Evolutionary conservation across 2,329 filamentous ascomycete species (phyloP), one percentile per base, ranked within the genome.

Genomic region (Colletotrichum caudatum): DNA sequence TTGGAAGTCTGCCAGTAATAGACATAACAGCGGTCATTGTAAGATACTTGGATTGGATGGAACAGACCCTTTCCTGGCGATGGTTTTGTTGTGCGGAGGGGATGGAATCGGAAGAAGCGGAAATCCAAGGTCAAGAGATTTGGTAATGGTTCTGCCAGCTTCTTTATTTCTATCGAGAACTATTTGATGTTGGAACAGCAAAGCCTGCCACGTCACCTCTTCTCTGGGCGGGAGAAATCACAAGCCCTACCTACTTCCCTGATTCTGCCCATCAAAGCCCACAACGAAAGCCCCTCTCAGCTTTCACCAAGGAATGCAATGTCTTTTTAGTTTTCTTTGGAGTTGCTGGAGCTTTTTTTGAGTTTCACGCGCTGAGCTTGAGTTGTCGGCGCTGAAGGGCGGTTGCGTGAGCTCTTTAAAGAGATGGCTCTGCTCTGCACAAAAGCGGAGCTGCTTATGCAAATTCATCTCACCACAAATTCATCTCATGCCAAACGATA

Each of bases 281-380:
- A 41, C 35, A 23, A 1, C 54, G 5, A 9, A 33, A 8, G n/a
- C 18, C 8, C 3, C 16, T 4, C 4, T 11, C 12, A 20, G 5
- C n/a, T 16, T 3, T 12, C 39, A 26, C 14, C 7, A 18, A 1
- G 18, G 1, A 20, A 8, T 57, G 0, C 0, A 16, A 5, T 6
- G 1, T 16, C 2, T 50, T 18, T 14, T 6, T 5, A 5, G 20
- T 14, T 3, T 7, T 7, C 9, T 16, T 7, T 5, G n/a, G 2
- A 29, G 33, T 8, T 57, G 4, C 0, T 33, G 12, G 33, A 5
- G 11, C n/a, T 62, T 5, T 51, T 39, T 18, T 14, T 5, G 16
- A 53, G 16, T 50, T 37, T 37, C 6, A 1, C 35, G 16, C 11
- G 7, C 58, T 37, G 18, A 48, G 4, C 4, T n/a, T 18, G 58